phyloP scores from a whole-genome alignment of 768 basidiomycete species.

The Leccinum obscurum region DNA sequence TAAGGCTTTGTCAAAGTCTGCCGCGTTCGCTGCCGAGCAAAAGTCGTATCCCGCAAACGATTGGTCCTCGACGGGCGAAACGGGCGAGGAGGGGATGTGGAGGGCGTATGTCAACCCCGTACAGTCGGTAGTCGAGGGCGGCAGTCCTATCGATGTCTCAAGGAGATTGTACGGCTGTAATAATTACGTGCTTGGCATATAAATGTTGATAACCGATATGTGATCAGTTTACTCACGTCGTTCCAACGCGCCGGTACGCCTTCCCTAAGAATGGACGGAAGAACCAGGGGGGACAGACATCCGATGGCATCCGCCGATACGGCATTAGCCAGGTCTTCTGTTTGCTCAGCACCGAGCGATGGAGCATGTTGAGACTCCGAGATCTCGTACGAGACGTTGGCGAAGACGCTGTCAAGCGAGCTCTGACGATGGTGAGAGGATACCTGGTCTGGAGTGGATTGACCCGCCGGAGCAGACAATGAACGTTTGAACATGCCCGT shows the following conservation, averaged over 20 bases:
- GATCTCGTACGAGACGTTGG: constrained; percentile 33
- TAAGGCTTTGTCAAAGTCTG: constrained; percentile 12
- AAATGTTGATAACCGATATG: constrained; percentile 11
- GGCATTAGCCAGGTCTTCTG: constrained; percentile 23
- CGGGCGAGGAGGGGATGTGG: constrained; percentile 26
- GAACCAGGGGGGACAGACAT: constrained; percentile 32
- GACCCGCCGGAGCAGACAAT: constrained; percentile 52
- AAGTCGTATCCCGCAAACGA: constrained; percentile 22
- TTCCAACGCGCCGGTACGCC: constrained; percentile 34
- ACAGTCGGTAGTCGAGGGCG: constrained; percentile 23
- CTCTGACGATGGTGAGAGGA: constrained; percentile 21
- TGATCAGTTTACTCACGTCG: constrained; percentile 28
- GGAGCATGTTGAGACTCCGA: constrained; percentile 19
- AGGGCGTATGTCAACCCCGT: constrained; percentile 24
- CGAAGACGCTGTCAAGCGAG: constrained; percentile 33
- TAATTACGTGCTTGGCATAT: constrained; percentile 21
- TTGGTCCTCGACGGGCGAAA: constrained; percentile 23
- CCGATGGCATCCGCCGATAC: constrained; percentile 26
- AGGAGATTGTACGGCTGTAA: constrained; percentile 36
- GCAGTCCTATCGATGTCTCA: constrained; percentile 32
- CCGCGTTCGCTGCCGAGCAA: constrained; percentile 9
- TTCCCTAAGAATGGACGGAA: constrained; percentile 32
- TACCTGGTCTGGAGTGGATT: constrained; percentile 12
- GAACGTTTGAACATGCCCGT: constrained; percentile 69
- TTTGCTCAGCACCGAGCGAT: constrained; percentile 19